Evolutionary conservation across 768 basidiomycete genomes (phyloP).

Genomic region (Leccinum disarticulatum): DNA sequence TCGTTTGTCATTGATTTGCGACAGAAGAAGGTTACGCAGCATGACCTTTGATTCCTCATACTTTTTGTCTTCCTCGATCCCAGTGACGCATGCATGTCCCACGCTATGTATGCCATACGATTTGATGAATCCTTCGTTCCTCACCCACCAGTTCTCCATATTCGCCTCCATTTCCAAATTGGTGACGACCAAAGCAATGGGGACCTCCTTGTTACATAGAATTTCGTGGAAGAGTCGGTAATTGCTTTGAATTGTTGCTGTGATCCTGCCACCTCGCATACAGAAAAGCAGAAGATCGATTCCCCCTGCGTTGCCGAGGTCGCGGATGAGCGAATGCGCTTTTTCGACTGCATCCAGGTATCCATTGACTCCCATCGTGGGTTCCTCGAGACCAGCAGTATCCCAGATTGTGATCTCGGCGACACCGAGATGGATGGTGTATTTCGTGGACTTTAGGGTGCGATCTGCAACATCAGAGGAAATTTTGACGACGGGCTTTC

Average conservation of each 20-base stretch:
- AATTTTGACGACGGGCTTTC: slow-evolving; percentile 25
- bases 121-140: slow-evolving; percentile 27
- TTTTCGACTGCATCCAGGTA: slow-evolving; percentile 32
- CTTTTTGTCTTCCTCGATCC: slow-evolving; percentile 34
- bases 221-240: slow-evolving; percentile 41
- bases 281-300: slow-evolving; percentile 40
- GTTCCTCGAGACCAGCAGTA: slow-evolving; percentile 32
- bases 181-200: slow-evolving; percentile 41
- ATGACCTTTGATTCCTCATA: slow-evolving; percentile 34
- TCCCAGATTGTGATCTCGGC: slow-evolving; percentile 28
- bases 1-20: slow-evolving; percentile 9
- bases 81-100: slow-evolving; percentile 44
- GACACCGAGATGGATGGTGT: slow-evolving; percentile 17
- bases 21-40: slow-evolving; percentile 22
- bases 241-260: slow-evolving; percentile 33
- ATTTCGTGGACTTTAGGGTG: slow-evolving; percentile 32
- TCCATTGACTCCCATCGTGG: slow-evolving; percentile 28
- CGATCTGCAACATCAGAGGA: slow-evolving; percentile 35
- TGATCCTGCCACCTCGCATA: slow-evolving; percentile 36
- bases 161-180: slow-evolving; percentile 37
- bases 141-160: slow-evolving; percentile 39
- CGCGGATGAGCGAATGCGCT: slow-evolving; percentile 26
- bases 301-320: slow-evolving; percentile 25
- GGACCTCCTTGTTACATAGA: slow-evolving; percentile 39
- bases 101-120: slow-evolving; percentile 28